phyloP scores from a whole-genome alignment of 805 yeast genomes.

The Candida railenensis region DNA sequence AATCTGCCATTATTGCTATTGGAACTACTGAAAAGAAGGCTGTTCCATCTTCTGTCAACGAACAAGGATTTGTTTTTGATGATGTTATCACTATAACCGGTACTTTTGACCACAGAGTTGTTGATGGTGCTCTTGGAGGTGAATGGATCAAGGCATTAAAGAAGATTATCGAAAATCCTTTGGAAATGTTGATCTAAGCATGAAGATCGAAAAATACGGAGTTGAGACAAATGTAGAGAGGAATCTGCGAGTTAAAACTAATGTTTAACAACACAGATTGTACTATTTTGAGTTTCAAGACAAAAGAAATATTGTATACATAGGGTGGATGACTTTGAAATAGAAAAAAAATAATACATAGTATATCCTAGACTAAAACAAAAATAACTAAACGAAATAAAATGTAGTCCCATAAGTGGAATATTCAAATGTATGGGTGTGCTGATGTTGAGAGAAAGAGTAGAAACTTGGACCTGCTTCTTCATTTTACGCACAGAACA shows the following conservation, averaged over 20 bases:
- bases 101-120: slow-evolving; percentile 95
- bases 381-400: not conserved
- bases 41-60: slow-evolving; percentile 86
- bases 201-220: not conserved
- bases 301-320: not conserved
- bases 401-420: too few species aligned
- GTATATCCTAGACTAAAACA: not conserved
- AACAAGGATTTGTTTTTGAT: slow-evolving; percentile 89
- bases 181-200: slow-evolving; percentile 77
- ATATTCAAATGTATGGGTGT: too few species aligned
- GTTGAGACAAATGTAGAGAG: slow-evolving; percentile 6
- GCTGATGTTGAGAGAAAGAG: too few species aligned
- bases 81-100: slow-evolving; percentile 91
- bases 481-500: not conserved
- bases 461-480: not conserved
- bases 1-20: slow-evolving; percentile 88
- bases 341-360: not conserved
- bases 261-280: not conserved
- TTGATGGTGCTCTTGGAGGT: slow-evolving; percentile 98
- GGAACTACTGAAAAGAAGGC: slow-evolving; percentile 93
- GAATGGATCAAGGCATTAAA: slow-evolving; percentile 94
- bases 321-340: not conserved
- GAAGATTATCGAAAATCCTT: slow-evolving; percentile 90
- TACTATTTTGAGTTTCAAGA: not conserved
- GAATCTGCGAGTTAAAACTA: slow-evolving; percentile 18